A percentile compares a stretch with the other conserved stretches of the same genome.
Evolutionary conservation across 257 asterid species (phyloP).

Genomic region (Nicotiana obtusifolia): DNA sequence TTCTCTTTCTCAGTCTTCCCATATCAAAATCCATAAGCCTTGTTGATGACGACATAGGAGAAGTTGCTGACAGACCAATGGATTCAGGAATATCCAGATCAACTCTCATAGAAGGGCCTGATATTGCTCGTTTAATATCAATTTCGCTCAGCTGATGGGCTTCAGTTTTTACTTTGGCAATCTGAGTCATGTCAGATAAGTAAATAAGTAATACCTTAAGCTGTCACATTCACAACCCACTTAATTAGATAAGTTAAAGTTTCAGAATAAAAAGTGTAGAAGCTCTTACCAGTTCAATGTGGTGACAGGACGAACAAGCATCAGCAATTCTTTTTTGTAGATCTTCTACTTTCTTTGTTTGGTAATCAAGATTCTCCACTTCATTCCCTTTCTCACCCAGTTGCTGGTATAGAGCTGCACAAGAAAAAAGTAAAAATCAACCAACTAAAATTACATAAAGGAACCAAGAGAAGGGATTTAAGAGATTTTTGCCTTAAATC

Average conservation of each 20-base stretch:
- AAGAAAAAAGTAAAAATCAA: constrained; percentile 3
- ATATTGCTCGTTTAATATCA: constrained; percentile 61
- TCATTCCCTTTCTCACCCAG: constrained; percentile 71
- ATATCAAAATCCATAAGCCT: constrained; percentile 81
- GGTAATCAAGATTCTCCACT: constrained; percentile 64
- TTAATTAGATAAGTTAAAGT: not conserved
- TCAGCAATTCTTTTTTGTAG: constrained; percentile 59
- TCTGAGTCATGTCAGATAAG: constrained; percentile 31
- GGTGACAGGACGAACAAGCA: constrained; percentile 63
- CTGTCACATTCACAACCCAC: not conserved
- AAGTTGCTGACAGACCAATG: constrained; percentile 53
- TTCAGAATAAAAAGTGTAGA: not conserved
- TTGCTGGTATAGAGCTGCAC: constrained; percentile 77
- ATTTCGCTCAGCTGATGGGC: constrained; percentile 48
- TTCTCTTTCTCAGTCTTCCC: constrained; percentile 69
- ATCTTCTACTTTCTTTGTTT: constrained; percentile 65
- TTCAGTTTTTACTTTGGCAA: constrained; percentile 52
- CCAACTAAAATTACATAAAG: constrained; percentile 1
- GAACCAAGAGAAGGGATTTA: not conserved
- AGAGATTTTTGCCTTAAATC: not conserved
- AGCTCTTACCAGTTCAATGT: constrained; percentile 60
- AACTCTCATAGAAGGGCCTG: constrained; percentile 56
- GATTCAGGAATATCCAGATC: constrained; percentile 98
- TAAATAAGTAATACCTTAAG: not conserved
- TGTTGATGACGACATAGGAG: constrained; percentile 42